phyloP scores from a whole-genome alignment of 164 flowering plant species.

The Vitis riparia region DNA sequence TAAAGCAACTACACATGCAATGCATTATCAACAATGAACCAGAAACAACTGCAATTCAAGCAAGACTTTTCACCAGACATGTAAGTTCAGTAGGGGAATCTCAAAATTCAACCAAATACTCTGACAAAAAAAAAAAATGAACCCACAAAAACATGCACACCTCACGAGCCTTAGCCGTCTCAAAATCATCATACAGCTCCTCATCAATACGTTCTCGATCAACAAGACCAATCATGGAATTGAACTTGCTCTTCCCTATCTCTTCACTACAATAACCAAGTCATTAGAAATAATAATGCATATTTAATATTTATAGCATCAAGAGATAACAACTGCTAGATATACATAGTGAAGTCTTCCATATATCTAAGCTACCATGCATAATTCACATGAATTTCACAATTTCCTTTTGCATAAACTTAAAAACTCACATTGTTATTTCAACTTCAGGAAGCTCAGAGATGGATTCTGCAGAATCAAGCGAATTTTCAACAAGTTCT shows the following conservation, averaged over 20 bases:
- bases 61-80: too few relatives aligned
- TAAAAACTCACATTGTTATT: slow-evolving; percentile 74
- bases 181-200: slow-evolving; percentile 89
- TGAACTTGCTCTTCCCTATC: slow-evolving; percentile 78
- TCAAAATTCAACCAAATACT: not conserved
- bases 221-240: slow-evolving; percentile 93
- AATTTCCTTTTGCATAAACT: not conserved
- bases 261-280: slow-evolving; percentile 65
- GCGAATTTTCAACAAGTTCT: slow-evolving; percentile 94
- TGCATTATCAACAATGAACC: not conserved
- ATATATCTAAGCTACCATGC: not conserved
- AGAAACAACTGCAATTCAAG: not conserved
- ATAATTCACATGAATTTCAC: not conserved
- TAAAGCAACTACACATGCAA: too few relatives aligned
- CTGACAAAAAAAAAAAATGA: not conserved
- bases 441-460: slow-evolving; percentile 92
- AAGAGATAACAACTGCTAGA: too few relatives aligned
- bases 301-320: too few relatives aligned
- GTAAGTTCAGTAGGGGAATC: not conserved
- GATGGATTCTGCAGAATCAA: slow-evolving; percentile 94
- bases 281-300: too few relatives aligned
- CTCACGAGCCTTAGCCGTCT: slow-evolving; percentile 92
- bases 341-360: too few relatives aligned
- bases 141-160: slow-evolving; percentile 30
- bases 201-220: slow-evolving; percentile 90